Percentiles rank a stretch among this genome's conserved stretches.
phyloP scores from a whole-genome alignment of 2,329 filamentous ascomycete species.

The Massarina eburnea region DNA sequence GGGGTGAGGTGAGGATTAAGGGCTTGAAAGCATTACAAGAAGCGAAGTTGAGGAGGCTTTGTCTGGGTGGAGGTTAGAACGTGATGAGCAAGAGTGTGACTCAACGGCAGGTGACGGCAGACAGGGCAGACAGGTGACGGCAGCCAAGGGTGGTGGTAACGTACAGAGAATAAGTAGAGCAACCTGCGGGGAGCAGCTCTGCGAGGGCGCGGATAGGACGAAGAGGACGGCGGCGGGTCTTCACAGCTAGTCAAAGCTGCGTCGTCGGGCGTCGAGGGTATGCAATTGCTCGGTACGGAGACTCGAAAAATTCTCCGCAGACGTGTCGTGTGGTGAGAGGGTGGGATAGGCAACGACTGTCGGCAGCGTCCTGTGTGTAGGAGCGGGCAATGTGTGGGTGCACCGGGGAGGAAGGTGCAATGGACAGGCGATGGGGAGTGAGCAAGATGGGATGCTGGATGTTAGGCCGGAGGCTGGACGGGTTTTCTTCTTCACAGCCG shows the following conservation, averaged over 20 bases:
- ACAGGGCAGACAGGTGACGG: neutral
- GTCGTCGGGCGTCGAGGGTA: conserved; percentile 24
- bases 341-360: conserved; percentile 20
- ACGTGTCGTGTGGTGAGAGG: conserved; percentile 16
- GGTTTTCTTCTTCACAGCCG: no score
- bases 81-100: conserved; percentile 1
- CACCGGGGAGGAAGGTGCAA: conserved; percentile 21
- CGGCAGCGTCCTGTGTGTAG: conserved; percentile 30
- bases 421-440: no score
- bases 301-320: conserved; percentile 10
- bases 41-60: conserved; percentile 25
- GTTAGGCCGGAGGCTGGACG: no score
- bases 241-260: conserved; percentile 47
- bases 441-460: no score
- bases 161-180: conserved; percentile 11
- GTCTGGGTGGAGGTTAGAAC: conserved; percentile 8
- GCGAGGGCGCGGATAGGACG: neutral
- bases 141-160: conserved; percentile 1
- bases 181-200: conserved; percentile 1
- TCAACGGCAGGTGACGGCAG: no score
- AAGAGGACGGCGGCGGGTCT: conserved; percentile 10
- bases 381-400: neutral
- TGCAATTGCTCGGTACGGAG: conserved; percentile 15
- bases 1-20: conserved; percentile 36
- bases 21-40: conserved; percentile 47